A percentile compares a stretch with the other conserved stretches of the same genome.
Conservation (phyloP, 495 filamentous ascomycete species). For the Penicillium egyptiacum region DNA sequence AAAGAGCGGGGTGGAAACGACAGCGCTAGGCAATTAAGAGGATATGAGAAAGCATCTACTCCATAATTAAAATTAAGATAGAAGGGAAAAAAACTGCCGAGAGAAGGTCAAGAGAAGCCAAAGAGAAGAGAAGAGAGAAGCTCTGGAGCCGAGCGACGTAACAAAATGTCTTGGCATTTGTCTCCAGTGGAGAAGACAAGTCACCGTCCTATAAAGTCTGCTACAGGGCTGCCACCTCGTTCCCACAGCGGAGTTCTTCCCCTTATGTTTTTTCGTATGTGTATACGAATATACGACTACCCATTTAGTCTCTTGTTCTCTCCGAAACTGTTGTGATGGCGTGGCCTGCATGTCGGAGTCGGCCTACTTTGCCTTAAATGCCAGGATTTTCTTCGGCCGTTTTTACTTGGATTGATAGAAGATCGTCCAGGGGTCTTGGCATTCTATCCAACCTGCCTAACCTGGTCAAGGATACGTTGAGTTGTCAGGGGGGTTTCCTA, state of each 20-base stretch:
- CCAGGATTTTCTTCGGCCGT: not conserved
- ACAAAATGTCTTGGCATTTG: slow-evolving; percentile 9
- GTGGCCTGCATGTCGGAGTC: not conserved
- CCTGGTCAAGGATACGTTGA: not conserved
- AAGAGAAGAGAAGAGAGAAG: not conserved
- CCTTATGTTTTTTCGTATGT: slow-evolving; percentile 4
- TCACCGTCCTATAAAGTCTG: not conserved
- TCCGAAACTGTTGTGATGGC: not conserved
- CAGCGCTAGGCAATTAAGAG: slow-evolving; percentile 1
- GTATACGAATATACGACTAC: no score
- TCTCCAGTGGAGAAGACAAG: slow-evolving; percentile 3
- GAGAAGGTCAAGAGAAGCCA: not conserved
- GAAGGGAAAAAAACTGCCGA: not conserved
- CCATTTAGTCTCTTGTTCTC: not conserved
- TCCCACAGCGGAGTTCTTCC: slow-evolving; percentile 13
- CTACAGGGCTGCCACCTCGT: not conserved
- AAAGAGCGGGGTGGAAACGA: not conserved
- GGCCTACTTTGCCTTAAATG: not conserved
- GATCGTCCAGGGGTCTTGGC: slow-evolving; percentile 13
- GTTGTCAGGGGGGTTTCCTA: not conserved
- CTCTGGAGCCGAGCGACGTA: slow-evolving; percentile 1
- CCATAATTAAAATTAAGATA: not conserved
- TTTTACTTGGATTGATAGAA: slow-evolving; percentile 6
- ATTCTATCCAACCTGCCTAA: slow-evolving; percentile 9
- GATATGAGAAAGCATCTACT: not conserved